Conservation (phyloP, 2,329 filamentous ascomycete genomes). For the Fusarium anguioides region DNA sequence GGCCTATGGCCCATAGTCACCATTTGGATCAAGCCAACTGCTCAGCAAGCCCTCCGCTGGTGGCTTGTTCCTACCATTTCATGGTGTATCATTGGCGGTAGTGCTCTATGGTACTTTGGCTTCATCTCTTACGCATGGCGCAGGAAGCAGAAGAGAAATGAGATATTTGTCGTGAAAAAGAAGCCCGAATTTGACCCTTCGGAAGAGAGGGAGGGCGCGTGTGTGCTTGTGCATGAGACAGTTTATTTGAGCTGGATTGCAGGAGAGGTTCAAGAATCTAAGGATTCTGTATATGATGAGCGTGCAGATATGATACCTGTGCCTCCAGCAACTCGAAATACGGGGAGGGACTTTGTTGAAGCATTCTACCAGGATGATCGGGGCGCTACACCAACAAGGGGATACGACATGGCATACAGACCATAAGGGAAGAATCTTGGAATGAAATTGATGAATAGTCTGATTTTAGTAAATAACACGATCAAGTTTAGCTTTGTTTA, state of each 20-base stretch:
- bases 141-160: constrained; percentile 45
- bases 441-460: background rate
- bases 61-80: constrained; percentile 48
- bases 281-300: constrained; percentile 16
- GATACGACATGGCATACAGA: constrained; percentile 33
- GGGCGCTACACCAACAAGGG: background rate
- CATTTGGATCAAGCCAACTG: constrained; percentile 47
- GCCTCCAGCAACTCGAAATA: constrained; percentile 24
- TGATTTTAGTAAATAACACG: too few relatives aligned
- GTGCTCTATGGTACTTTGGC: constrained; percentile 50
- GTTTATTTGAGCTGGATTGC: constrained; percentile 52
- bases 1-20: constrained; percentile 50
- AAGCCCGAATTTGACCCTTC: constrained; percentile 48
- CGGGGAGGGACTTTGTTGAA: constrained; percentile 46
- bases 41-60: constrained; percentile 38
- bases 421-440: background rate
- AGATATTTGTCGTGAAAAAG: constrained; percentile 51
- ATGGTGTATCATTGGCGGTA: constrained; percentile 46
- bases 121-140: constrained; percentile 48
- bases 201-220: constrained; percentile 39
- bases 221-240: constrained; percentile 52
- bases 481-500: too few relatives aligned
- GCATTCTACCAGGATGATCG: constrained; percentile 33
- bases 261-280: constrained; percentile 42
- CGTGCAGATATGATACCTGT: constrained; percentile 1